These are phyloP conservation scores for Emydomyces testavorans DNA, from an alignment of 2,329 filamentous ascomycete genomes.

Conservation along the genomic window DNA sequence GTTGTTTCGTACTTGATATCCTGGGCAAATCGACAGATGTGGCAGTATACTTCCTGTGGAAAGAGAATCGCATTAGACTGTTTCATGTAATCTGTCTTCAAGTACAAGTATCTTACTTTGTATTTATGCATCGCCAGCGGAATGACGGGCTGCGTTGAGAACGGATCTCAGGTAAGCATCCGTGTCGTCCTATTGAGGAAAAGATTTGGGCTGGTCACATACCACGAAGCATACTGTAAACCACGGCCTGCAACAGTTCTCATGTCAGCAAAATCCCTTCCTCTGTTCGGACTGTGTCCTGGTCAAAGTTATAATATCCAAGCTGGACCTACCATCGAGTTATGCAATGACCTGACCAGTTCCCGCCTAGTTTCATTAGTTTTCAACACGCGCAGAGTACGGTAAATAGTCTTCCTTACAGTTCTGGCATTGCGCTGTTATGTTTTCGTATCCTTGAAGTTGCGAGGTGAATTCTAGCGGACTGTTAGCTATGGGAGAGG, in stretches of 20 bases:
- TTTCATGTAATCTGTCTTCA: not conserved
- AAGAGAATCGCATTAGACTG: not conserved
- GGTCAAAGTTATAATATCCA: not conserved
- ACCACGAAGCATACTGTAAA: constrained; percentile 29
- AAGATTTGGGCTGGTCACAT: constrained; percentile 5
- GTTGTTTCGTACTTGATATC: constrained; percentile 15
- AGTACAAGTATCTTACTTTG: constrained; percentile 38
- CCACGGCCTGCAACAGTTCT: constrained; percentile 20
- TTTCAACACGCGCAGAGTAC: not conserved
- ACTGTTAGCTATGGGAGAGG: not conserved
- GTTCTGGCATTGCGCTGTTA: constrained; percentile 30
- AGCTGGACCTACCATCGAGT: constrained; percentile 22
- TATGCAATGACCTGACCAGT: constrained; percentile 27
- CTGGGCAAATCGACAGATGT: constrained; percentile 18
- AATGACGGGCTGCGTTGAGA: constrained; percentile 21
- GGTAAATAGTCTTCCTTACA: constrained; percentile 17
- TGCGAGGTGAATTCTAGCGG: constrained; percentile 25
- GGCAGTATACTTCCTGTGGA: constrained; percentile 17
- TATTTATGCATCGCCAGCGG: constrained; percentile 26
- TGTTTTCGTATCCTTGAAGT: constrained; percentile 27
- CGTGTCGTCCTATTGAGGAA: not conserved
- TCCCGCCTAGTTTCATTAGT: constrained; percentile 20
- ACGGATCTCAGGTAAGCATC: not conserved
- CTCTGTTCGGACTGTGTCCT: not conserved
- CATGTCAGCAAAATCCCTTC: not conserved